Percentiles rank a stretch among this genome's conserved stretches.
Conservation (phyloP, 192 early-diverging fungal species). For the Coemansia sp. region DNA sequence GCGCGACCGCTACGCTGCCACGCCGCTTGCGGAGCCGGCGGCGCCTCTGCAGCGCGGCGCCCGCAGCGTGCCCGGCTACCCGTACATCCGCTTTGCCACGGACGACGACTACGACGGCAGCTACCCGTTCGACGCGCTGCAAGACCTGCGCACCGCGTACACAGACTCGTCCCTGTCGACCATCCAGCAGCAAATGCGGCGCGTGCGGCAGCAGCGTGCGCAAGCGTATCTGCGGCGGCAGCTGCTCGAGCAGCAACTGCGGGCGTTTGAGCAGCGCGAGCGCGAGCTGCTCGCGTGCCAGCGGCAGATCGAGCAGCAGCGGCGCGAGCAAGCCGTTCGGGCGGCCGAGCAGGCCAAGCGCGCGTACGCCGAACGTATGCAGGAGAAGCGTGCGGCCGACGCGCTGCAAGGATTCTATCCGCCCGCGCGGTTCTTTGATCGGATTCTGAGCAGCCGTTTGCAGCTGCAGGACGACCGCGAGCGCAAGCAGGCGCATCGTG, state of each 20-base stretch:
- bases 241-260: constrained; percentile 27
- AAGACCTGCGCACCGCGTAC: constrained; percentile 45
- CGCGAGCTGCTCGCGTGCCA: constrained; percentile 21
- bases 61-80: constrained; percentile 31
- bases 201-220: constrained; percentile 30
- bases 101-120: constrained; percentile 45
- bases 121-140: constrained; percentile 47
- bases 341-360: constrained; percentile 19
- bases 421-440: constrained; percentile 40
- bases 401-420: constrained; percentile 16
- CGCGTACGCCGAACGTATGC: neutral
- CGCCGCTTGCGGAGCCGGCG: neutral
- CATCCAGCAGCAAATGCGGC: constrained; percentile 34
- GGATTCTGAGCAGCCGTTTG: constrained; percentile 32
- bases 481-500: constrained; percentile 26
- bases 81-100: constrained; percentile 33
- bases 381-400: neutral
- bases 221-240: constrained; percentile 20
- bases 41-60: neutral
- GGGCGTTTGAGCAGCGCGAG: constrained; percentile 18
- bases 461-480: constrained; percentile 32
- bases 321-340: constrained; percentile 6
- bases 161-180: constrained; percentile 10
- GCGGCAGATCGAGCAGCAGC: constrained; percentile 23
- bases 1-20: neutral